These are phyloP conservation scores for Apiospora rasikravindrae DNA, from an alignment of 2,329 filamentous ascomycete species.

Conservation along the genomic window DNA sequence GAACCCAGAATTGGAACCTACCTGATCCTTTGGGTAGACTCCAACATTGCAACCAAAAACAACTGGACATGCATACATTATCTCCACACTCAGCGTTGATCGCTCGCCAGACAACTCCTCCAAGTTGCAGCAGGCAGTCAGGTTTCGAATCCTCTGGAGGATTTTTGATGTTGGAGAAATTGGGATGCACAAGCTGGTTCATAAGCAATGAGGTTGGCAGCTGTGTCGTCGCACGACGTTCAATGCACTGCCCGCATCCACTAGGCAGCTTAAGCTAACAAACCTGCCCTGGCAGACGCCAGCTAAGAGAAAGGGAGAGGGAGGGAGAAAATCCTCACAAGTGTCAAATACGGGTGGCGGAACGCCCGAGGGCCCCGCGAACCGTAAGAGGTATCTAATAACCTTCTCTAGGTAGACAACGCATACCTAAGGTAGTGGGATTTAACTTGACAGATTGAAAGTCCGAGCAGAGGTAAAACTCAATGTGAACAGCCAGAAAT, in stretches of 20 bases:
- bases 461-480: background rate
- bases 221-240: background rate
- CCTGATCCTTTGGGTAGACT: background rate
- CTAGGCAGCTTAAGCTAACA: background rate
- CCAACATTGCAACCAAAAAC: background rate
- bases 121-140: background rate
- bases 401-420: no score
- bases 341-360: background rate
- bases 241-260: constrained; percentile 4
- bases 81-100: background rate
- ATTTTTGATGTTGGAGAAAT: background rate
- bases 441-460: background rate
- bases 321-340: background rate
- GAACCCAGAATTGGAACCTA: background rate
- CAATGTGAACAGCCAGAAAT: background rate
- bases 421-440: background rate
- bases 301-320: background rate
- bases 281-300: background rate
- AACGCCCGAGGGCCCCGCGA: background rate
- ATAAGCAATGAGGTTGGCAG: background rate
- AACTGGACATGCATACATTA: background rate
- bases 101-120: background rate
- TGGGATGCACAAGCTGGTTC: background rate
- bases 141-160: background rate
- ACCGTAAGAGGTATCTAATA: background rate